Percentiles rank a stretch among this genome's conserved stretches.
These are phyloP conservation scores for Jaapia argillacea DNA, from an alignment of 768 basidiomycete species.

Conservation along the genomic window DNA sequence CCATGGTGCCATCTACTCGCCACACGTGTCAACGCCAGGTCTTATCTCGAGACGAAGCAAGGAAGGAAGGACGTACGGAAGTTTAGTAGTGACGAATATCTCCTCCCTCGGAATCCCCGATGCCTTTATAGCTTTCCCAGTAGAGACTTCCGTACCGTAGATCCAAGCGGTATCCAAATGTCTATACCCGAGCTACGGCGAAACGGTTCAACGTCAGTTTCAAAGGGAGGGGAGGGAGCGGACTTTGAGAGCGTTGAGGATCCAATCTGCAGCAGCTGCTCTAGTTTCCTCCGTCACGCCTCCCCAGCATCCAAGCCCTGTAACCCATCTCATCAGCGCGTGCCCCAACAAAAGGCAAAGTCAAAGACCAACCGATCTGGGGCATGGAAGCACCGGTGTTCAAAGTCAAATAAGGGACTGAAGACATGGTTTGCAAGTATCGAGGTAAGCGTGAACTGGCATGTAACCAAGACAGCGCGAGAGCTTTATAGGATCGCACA, in stretches of 20 bases:
- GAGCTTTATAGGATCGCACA: too few species aligned
- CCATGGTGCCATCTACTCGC: conserved; percentile 35
- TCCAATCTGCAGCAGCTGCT: not conserved
- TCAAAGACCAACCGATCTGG: conserved; percentile 43
- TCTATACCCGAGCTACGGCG: conserved; percentile 52
- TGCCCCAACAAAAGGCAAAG: too few species aligned
- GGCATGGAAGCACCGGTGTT: conserved; percentile 77
- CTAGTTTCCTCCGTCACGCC: not conserved
- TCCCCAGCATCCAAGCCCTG: not conserved
- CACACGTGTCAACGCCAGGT: conserved; percentile 45
- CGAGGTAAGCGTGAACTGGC: too few species aligned
- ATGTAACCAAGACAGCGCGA: too few species aligned
- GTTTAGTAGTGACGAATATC: conserved; percentile 42
- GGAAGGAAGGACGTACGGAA: conserved; percentile 22
- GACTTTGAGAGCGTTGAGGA: not conserved
- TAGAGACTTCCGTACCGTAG: conserved; percentile 26
- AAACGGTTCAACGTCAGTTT: not conserved
- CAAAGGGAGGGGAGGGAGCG: not conserved
- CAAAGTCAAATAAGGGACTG: too few species aligned
- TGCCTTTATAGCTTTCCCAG: conserved; percentile 3
- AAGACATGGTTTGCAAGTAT: too few species aligned
- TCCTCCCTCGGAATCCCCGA: conserved; percentile 33
- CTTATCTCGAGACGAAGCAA: conserved; percentile 44
- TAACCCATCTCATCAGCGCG: not conserved
- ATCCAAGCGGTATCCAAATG: conserved; percentile 63